Evolutionary conservation across 257 asterid genomes (phyloP), one percentile per base, ranked within the genome.

Genomic region (Nicotiana tabacum): DNA sequence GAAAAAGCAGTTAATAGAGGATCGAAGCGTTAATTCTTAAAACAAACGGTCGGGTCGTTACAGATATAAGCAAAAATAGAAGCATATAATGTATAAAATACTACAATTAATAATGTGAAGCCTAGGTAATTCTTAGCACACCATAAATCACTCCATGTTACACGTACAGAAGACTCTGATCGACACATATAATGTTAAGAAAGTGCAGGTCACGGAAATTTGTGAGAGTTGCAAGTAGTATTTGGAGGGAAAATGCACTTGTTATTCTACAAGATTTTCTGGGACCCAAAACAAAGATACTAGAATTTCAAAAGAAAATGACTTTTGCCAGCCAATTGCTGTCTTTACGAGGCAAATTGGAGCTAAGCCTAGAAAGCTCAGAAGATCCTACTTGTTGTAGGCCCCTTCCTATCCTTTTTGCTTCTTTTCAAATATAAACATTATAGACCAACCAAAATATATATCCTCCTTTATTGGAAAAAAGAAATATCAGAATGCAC

Each of bases 251-350:
- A 46, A 72, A 46, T 7, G 29, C 80, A 76, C 46, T 51, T 76
- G 60, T 29, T 76, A 76, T 76, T 51, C 27, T 10, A 39, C 58
- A 62, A 80, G 83, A 80, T 80, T 80, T 61, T 80, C 29, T 24
- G 83, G 83, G 76, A 39, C 83, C 83, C 62, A 80, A 80, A 66
- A 48, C 43, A 65, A 80, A 80, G 83, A 62, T 62, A 61, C 62
- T 51, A 61, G 18, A 62, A 80, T 61, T 80, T 80, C 74, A 13
- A 62, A 62, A 66, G 83, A 80, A 62, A 62, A 80, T 39, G 83
- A 80, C 83, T 66, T 72, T 66, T 62, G 69, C 83, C 83, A 80
- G 37, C 83, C 21, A 80, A 80, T 61, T 80, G 48, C 39, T 79
- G 46, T 48, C 35, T 62, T 79, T 62, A 80, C 3, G 61, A 80